Base-by-base conservation (phyloP, 805 yeast species). In the Cyberlindnera samutprakarnensis region DNA sequence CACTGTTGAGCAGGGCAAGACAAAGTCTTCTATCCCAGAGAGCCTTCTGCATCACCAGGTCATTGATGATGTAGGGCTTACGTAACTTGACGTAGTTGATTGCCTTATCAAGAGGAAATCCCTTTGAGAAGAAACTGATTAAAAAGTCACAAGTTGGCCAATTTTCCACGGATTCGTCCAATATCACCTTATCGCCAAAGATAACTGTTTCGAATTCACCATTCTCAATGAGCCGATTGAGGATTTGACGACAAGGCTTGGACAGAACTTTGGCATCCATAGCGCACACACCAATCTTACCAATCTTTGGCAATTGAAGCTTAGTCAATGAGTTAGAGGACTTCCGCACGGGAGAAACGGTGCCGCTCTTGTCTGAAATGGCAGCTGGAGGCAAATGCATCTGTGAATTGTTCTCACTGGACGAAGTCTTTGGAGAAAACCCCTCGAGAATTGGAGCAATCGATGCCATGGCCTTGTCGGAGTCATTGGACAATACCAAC, bases 131-230 rank as follows among this genome's bases (percentile, higher is more conserved):
- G 58, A 92, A 92, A 44, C 90, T 79, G 39, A 92, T 84, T 41
- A 92, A 66, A 50, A 86, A 92, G 55, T 92, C 99, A 62, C 98
- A 92, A 23, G 95, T 86, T 23, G 99, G 99, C 99, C 99, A 92
- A 54, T 87, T 86, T 61, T 92, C 97, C 37, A 92, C 73, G 12
- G 71, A 62, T 61, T 94, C 98, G 57, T 92, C 98, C 35, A 92
- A 61, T 31, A 92, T 90, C 16, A 87, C 96, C 58, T 92, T 92
- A 56, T 92, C 99, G 37, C 97, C 97, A 63, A 92, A 92, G 33
- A 92, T 87, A 14, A 92, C 83, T 0, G 97, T 86, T 51, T 92
- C 97, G 55, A 92, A 92, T 60, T 92, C 97, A 18, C 96, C 96
- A 45, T 83, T 78, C 44, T 83, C 94, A 37, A 90, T 83, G 51